phyloP scores from a whole-genome alignment of 306 rosid genomes.

The Oemleria cerasiformis region DNA sequence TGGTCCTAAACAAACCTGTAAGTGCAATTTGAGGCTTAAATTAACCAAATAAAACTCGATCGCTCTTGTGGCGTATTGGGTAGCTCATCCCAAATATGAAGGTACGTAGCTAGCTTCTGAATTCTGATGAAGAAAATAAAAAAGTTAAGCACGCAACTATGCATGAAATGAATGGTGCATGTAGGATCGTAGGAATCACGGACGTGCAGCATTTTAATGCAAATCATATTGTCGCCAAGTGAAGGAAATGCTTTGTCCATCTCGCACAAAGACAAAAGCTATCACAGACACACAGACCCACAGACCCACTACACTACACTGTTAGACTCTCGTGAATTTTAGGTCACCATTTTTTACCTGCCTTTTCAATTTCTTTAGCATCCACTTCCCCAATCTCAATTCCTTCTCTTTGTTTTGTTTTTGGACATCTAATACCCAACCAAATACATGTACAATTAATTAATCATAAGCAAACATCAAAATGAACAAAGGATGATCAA shows the following conservation, averaged over 20 bases:
- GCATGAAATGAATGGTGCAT: not conserved
- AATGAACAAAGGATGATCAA: too few species aligned
- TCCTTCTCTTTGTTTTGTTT: not conserved
- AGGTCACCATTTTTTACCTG: too few species aligned
- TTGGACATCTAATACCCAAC: not conserved
- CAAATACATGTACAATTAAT: too few species aligned
- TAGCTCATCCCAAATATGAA: too few species aligned
- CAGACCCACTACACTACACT: not conserved
- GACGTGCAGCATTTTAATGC: conserved; percentile 21
- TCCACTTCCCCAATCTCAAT: not conserved
- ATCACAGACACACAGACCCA: conserved; percentile 18
- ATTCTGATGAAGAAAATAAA: too few species aligned
- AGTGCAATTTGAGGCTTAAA: too few species aligned
- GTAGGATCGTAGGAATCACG: conserved; percentile 24
- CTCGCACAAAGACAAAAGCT: not conserved
- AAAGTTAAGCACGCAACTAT: too few species aligned
- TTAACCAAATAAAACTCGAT: too few species aligned
- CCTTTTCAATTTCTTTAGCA: not conserved
- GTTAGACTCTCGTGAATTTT: conserved; percentile 30
- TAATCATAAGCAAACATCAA: too few species aligned
- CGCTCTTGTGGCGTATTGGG: too few species aligned
- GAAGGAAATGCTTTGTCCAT: conserved; percentile 9
- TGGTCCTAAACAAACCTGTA: too few species aligned
- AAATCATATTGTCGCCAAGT: conserved; percentile 22
- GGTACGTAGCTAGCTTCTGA: too few species aligned